These are phyloP conservation scores for thale cress (Arabidopsis thaliana) DNA, from an alignment of 345 rosid genomes.

Conservation along the genomic window DNA sequence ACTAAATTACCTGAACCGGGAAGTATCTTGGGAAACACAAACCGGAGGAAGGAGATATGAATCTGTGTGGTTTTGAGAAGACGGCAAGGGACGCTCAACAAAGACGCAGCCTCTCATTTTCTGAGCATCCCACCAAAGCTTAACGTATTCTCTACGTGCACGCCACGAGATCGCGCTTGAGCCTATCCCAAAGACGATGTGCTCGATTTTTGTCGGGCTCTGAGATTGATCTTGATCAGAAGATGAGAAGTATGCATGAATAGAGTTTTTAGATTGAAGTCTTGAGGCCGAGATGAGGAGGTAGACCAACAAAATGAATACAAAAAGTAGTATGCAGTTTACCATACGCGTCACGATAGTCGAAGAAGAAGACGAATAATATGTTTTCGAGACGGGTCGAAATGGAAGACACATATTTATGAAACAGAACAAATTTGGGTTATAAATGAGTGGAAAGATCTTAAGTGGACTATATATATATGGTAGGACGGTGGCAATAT, in stretches of 20 bases:
- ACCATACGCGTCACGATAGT: slow-evolving; percentile 38
- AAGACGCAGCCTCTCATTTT: slow-evolving; percentile 81
- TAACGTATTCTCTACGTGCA: slow-evolving; percentile 59
- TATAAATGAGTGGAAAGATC: slow-evolving; percentile 10
- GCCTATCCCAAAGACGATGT: slow-evolving; percentile 75
- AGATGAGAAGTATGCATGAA: slow-evolving; percentile 33
- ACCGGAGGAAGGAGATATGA: slow-evolving; percentile 60
- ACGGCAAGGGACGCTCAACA: slow-evolving; percentile 42
- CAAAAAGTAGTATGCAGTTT: slow-evolving; percentile 48
- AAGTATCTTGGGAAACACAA: slow-evolving; percentile 73
- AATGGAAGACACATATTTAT: slow-evolving; percentile 45
- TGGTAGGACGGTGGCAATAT: slow-evolving; percentile 12
- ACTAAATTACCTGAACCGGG: slow-evolving; percentile 52
- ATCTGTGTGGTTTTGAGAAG: slow-evolving; percentile 34
- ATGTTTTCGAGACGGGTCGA: slow-evolving; percentile 44
- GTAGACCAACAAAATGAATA: slow-evolving; percentile 53
- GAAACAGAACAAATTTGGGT: slow-evolving; percentile 4
- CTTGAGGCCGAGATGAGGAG: slow-evolving; percentile 54
- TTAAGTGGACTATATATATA: not conserved
- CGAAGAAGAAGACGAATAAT: slow-evolving; percentile 34
- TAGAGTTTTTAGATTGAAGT: slow-evolving; percentile 45
- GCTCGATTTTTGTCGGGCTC: slow-evolving; percentile 53
- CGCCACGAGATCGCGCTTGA: slow-evolving; percentile 63
- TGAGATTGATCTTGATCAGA: slow-evolving; percentile 42
- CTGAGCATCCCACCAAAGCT: slow-evolving; percentile 75